Percentiles rank a stretch among this genome's conserved stretches.
Conservation (phyloP, 352 stramenopile species). For the Aphanomyces stellatus region DNA sequence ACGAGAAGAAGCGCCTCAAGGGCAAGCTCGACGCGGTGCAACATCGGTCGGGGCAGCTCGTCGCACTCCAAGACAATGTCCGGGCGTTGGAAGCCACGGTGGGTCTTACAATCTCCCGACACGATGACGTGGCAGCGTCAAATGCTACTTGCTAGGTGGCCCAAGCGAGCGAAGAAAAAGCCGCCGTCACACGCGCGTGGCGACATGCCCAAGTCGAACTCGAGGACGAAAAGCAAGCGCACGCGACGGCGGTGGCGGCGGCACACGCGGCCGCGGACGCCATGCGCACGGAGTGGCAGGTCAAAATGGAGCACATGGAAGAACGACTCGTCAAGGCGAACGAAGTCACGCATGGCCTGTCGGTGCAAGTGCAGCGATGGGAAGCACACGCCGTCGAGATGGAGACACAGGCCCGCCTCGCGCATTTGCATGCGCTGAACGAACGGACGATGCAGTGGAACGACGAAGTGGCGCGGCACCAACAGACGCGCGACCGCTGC, state of each 20-base stretch:
- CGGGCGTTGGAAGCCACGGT: neutral
- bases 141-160: neutral
- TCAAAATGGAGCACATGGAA: neutral
- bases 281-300: neutral
- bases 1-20: conserved; percentile 6
- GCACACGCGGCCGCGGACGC: neutral
- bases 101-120: neutral
- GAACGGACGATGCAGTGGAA: neutral
- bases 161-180: neutral
- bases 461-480: neutral
- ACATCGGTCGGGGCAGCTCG: neutral
- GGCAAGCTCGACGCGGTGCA: neutral
- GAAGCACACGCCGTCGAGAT: neutral
- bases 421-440: neutral
- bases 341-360: neutral
- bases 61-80: neutral
- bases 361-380: neutral
- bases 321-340: neutral
- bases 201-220: neutral
- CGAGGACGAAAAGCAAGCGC: neutral
- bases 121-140: neutral
- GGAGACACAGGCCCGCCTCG: neutral
- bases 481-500: no score
- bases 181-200: neutral
- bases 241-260: neutral